Percentiles rank a stretch among this genome's conserved stretches.
Evolutionary conservation across 495 filamentous ascomycete genomes (phyloP).

Genomic region (Aspergillus funiculosus): DNA sequence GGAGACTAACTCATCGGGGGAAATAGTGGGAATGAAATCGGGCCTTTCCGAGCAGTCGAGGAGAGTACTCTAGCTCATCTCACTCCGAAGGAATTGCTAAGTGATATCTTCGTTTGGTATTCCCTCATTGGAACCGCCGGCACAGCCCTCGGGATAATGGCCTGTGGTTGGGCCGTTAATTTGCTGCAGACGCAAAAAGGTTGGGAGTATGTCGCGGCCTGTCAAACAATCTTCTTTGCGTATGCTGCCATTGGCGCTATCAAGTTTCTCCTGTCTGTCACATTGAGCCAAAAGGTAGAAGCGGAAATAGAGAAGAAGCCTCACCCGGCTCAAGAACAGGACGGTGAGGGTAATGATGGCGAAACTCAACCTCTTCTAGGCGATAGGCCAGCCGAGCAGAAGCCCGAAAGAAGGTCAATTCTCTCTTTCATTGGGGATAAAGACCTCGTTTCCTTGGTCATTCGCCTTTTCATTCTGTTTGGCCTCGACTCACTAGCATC

Average conservation of each 20-base stretch:
- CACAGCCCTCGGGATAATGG: slow-evolving; percentile 58
- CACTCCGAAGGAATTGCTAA: slow-evolving; percentile 51
- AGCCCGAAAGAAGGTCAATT: slow-evolving; percentile 20
- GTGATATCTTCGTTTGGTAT: slow-evolving; percentile 82
- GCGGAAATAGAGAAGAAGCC: slow-evolving; percentile 15
- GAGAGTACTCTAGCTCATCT: slow-evolving; percentile 76
- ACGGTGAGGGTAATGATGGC: slow-evolving; percentile 14
- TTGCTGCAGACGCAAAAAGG: slow-evolving; percentile 40
- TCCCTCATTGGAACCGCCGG: slow-evolving; percentile 60
- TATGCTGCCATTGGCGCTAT: slow-evolving; percentile 63
- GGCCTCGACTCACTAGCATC: slow-evolving; percentile 73
- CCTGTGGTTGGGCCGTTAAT: slow-evolving; percentile 60
- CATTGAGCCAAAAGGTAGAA: slow-evolving; percentile 56
- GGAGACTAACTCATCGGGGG: slow-evolving; percentile 41
- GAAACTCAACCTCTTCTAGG: slow-evolving; percentile 47
- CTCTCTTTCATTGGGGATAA: slow-evolving; percentile 49
- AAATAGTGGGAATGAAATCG: slow-evolving; percentile 72
- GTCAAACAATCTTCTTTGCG: slow-evolving; percentile 62
- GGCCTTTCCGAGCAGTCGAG: slow-evolving; percentile 80
- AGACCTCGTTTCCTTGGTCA: slow-evolving; percentile 54
- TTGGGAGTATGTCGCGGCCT: slow-evolving; percentile 55
- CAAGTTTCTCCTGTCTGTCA: slow-evolving; percentile 57
- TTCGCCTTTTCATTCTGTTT: slow-evolving; percentile 69
- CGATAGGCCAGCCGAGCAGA: slow-evolving; percentile 8
- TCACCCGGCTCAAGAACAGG: slow-evolving; percentile 8